Percentiles rank a stretch among this genome's conserved stretches.
phyloP scores from a whole-genome alignment of 148 eudicot genomes.

The Fagopyrum esculentum region DNA sequence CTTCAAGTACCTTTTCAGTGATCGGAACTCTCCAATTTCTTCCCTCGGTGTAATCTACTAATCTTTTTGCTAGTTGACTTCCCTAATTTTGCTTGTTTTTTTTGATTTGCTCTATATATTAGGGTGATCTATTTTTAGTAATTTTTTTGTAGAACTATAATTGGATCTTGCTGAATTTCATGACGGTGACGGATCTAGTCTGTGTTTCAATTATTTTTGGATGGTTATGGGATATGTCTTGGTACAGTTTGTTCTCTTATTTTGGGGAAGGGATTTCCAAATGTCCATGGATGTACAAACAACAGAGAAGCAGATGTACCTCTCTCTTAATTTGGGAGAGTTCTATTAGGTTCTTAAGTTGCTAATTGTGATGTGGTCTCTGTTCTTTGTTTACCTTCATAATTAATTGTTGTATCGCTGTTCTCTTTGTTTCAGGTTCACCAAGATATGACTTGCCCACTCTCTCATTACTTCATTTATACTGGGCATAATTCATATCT shows the following conservation, averaged over 20 bases:
- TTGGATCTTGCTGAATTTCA: background rate
- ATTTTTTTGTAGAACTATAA: background rate
- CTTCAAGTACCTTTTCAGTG: slow-evolving; percentile 56
- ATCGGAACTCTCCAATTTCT: slow-evolving; percentile 55
- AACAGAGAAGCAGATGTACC: background rate
- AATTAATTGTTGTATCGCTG: background rate
- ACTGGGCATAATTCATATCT: slow-evolving; percentile 87
- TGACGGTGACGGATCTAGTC: background rate
- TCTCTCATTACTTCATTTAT: slow-evolving; percentile 83
- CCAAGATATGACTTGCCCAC: slow-evolving; percentile 74
- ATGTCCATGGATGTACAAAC: no score
- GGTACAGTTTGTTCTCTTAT: no score
- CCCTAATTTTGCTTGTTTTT: background rate
- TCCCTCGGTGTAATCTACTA: slow-evolving; percentile 39
- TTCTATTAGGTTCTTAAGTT: background rate
- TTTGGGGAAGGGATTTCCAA: no score
- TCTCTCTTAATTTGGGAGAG: background rate
- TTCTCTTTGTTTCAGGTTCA: slow-evolving; percentile 41
- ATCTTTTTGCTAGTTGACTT: background rate
- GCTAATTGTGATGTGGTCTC: background rate
- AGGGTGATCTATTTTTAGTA: background rate
- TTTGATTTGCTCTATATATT: background rate
- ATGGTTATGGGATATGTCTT: no score
- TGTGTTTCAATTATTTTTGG: no score
- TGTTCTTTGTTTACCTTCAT: background rate